A percentile compares a stretch with the other conserved stretches of the same genome.
These are phyloP conservation scores for Kazachstania bromeliacearum DNA, from an alignment of 805 yeast genomes.

Conservation along the genomic window DNA sequence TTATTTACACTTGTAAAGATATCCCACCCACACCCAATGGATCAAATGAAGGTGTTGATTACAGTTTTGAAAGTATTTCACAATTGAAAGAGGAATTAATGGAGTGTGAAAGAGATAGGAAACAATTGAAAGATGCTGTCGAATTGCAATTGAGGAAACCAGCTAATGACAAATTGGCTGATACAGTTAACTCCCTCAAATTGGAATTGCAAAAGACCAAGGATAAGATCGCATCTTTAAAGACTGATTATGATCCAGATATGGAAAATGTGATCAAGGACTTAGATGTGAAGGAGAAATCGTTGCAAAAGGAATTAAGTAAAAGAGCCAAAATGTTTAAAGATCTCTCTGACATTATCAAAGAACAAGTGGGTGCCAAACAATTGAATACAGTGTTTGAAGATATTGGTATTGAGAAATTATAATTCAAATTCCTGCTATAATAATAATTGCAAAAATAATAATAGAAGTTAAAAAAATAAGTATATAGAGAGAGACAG, in stretches of 20 bases:
- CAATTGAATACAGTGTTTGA: slow-evolving; percentile 22
- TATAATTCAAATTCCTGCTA: neutral
- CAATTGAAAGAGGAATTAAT: slow-evolving; percentile 18
- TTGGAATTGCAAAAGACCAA: neutral
- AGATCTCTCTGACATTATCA: slow-evolving; percentile 14
- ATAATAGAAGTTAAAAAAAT: neutral
- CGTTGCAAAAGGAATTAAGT: slow-evolving; percentile 12
- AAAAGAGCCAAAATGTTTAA: slow-evolving; percentile 14
- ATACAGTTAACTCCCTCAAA: neutral
- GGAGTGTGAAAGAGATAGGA: slow-evolving; percentile 13
- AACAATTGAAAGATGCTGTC: neutral
- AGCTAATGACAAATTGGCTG: slow-evolving; percentile 1
- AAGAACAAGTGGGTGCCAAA: slow-evolving; percentile 20
- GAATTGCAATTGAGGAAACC: neutral
- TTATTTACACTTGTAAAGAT: slow-evolving; percentile 36
- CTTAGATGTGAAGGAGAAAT: slow-evolving; percentile 7
- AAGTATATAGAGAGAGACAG: neutral
- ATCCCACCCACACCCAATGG: slow-evolving; percentile 11
- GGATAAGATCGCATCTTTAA: neutral
- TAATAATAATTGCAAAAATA: neutral
- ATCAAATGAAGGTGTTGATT: slow-evolving; percentile 3
- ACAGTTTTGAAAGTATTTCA: slow-evolving; percentile 11
- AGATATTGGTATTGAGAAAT: slow-evolving; percentile 19
- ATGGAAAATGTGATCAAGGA: slow-evolving; percentile 6
- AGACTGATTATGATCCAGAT: neutral